phyloP scores from a whole-genome alignment of 768 basidiomycete genomes.

The Gymnopilus dilepis region DNA sequence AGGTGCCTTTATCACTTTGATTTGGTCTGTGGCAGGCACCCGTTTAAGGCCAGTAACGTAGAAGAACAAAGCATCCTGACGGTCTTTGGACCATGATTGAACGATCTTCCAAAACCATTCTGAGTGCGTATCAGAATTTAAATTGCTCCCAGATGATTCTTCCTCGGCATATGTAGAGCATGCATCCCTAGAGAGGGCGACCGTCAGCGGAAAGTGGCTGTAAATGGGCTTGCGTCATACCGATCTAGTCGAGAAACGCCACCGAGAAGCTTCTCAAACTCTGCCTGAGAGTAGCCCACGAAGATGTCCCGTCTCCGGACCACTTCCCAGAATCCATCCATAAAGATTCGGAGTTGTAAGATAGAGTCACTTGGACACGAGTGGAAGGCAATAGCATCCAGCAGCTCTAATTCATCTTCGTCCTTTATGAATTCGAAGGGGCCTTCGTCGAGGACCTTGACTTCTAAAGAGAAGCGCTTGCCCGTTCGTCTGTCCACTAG shows the following conservation, averaged over 20 bases:
- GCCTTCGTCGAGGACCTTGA: slow-evolving; percentile 13
- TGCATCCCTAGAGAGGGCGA: slow-evolving; percentile 15
- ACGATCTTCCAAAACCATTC: slow-evolving; percentile 32
- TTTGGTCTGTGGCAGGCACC: slow-evolving; percentile 32
- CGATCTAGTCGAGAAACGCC: slow-evolving; percentile 28
- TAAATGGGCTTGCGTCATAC: slow-evolving; percentile 9
- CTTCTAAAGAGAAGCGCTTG: slow-evolving; percentile 21
- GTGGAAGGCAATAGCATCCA: slow-evolving; percentile 22
- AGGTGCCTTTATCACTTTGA: slow-evolving; percentile 32
- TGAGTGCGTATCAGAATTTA: slow-evolving; percentile 25
- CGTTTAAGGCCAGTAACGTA: slow-evolving; percentile 33
- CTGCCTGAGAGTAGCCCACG: slow-evolving; percentile 24
- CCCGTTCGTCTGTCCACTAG: slow-evolving; percentile 26
- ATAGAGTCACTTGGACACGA: slow-evolving; percentile 14
- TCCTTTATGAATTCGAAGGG: slow-evolving; percentile 18
- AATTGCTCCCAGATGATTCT: slow-evolving; percentile 13
- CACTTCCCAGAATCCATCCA: slow-evolving; percentile 31
- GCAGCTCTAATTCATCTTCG: slow-evolving; percentile 26
- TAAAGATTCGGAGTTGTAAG: slow-evolving; percentile 25
- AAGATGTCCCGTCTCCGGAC: slow-evolving; percentile 26
- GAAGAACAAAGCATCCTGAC: slow-evolving; percentile 26
- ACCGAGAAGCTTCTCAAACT: slow-evolving; percentile 30
- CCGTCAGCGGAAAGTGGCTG: neutral
- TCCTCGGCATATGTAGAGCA: slow-evolving; percentile 21
- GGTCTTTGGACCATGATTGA: slow-evolving; percentile 29